These are phyloP conservation scores for Tolypocladium cylindrosporum DNA, from an alignment of 2,329 filamentous ascomycete species.

Conservation along the genomic window DNA sequence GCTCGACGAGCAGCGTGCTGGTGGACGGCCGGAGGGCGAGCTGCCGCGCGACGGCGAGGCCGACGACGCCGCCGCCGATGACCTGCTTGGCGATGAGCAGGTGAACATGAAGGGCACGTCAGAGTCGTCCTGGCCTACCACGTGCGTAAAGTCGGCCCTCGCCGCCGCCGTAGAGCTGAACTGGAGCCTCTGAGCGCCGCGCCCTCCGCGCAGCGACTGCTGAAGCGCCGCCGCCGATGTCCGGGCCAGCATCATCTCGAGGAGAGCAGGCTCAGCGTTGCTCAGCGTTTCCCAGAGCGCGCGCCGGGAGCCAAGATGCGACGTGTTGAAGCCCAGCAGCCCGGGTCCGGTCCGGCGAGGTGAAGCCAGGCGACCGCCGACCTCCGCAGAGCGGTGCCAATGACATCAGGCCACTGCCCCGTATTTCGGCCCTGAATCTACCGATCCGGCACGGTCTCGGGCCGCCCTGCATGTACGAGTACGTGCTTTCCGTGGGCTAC, in stretches of 20 bases:
- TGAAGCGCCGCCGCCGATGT: not conserved
- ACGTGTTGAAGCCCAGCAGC: not conserved
- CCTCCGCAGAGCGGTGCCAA: not conserved
- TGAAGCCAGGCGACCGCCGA: not conserved
- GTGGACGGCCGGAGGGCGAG: slow-evolving; percentile 54
- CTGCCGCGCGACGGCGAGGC: slow-evolving; percentile 67
- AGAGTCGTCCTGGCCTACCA: slow-evolving; percentile 18
- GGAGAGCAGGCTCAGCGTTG: not conserved
- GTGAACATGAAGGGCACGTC: not conserved
- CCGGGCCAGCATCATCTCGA: slow-evolving; percentile 4
- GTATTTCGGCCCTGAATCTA: not conserved
- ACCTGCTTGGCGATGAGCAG: slow-evolving; percentile 25
- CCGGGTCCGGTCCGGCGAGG: not conserved
- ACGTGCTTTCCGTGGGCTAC: not conserved
- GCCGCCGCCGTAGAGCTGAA: slow-evolving; percentile 26
- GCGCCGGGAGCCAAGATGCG: not conserved
- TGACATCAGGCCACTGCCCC: not conserved
- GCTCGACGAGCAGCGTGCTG: slow-evolving; percentile 71
- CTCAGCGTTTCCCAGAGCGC: not conserved
- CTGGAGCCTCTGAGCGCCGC: slow-evolving; percentile 5
- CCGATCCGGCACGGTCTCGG: not conserved
- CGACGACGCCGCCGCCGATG: slow-evolving; percentile 57
- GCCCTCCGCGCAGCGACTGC: not conserved
- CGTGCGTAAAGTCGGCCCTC: slow-evolving; percentile 34
- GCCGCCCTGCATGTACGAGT: not conserved